Base-by-base conservation (phyloP, 495 filamentous ascomycete species). In the Jackrogersella minutella region DNA sequence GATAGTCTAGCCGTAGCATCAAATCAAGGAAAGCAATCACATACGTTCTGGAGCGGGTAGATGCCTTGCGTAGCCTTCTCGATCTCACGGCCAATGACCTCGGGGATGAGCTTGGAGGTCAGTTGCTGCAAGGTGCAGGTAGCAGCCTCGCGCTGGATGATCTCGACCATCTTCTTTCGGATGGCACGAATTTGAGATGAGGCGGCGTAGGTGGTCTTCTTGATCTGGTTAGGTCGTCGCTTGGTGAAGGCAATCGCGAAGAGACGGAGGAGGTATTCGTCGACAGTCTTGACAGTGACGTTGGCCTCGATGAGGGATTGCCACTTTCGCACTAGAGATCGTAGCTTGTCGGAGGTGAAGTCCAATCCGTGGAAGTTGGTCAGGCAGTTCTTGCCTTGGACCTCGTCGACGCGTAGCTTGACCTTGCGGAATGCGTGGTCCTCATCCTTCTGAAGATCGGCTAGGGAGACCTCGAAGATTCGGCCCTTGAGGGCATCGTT, bases 281-380 rank as follows among this genome's bases (percentile, higher is more conserved):
- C 95, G 77, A 95, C 98, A 68, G 95, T 97, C 91, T 97, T 97
- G 85, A 98, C 92, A 68, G 96, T 96, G 75, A 97, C 88, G 78
- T 99, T 99, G 85, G 95, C 95, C 88, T 99, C 95, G 73, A 99
- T 99, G 73, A 99, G 85, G 44, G 93, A 89, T 84, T 99, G 95
- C 95, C 95, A 99, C 83, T 99, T 99, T 82, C 95, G 93, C 70
- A 99, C 95, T 62, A 99, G 88, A 55, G 95, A 99, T 73, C 95
- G 91, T 69, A 99, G 87, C 87, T 98, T 98, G 88, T 99, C 95
- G 72, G 96, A 97, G 72, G 95, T 99, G 88, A 99, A 98, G 85
- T 99, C 95, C 78, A 99, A 87, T 71, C 95, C 95, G 86, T 99
- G 94, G 90, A 99, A 99, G 87, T 98, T 98, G 84, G 95, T 99